Evolutionary conservation across 2,329 filamentous ascomycete species (phyloP), one percentile per base, ranked within the genome.

Genomic region (Scorias spongiosa): DNA sequence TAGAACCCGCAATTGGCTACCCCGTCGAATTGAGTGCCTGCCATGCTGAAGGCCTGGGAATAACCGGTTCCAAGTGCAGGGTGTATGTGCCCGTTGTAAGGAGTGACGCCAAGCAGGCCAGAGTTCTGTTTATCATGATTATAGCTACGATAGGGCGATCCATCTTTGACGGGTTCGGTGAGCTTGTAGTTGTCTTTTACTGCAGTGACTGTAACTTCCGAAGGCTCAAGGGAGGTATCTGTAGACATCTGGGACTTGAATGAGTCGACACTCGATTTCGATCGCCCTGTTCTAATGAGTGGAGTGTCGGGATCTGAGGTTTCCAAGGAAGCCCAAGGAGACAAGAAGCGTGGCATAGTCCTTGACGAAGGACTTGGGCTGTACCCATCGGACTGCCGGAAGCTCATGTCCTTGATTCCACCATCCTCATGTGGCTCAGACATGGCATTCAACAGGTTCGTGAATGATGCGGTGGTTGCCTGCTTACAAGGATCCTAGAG

Each of bases 201-300:
- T 12, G 4, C 32, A 9, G 11, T 15, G 15, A 5, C 3, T 36
- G 5, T 36, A 5, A 4, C 15, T 12, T 12, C 9, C 4, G 32
- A 12, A 36, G 32, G 15, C 15, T 12, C 42, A 9, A 46, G 38
- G 2, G 40, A n/a, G 10, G 17, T 18, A 28, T 36, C 44, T 10
- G 14, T 40, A 15, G 41, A 41, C 10, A 45, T 20, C 43, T 46
- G 47, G 9, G 41, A 29, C 15, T 28, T 20, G 43, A 49, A 49
- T 3, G 45, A 41, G 9, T 41, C 44, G 14, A 44, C 44, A 39
- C 43, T 47, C 11, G 47, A 49, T 43, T 49, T 45, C 6, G 47
- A 45, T 10, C 47, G 47, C n/a, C 45, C 20, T 20, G 39, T 17
- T 29, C 10, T 9, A 9, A 36, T 12, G 11, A 36, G 32, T 3